These are phyloP conservation scores for Stachybotrys elegans DNA, from an alignment of 2,329 filamentous ascomycete species.

Conservation along the genomic window DNA sequence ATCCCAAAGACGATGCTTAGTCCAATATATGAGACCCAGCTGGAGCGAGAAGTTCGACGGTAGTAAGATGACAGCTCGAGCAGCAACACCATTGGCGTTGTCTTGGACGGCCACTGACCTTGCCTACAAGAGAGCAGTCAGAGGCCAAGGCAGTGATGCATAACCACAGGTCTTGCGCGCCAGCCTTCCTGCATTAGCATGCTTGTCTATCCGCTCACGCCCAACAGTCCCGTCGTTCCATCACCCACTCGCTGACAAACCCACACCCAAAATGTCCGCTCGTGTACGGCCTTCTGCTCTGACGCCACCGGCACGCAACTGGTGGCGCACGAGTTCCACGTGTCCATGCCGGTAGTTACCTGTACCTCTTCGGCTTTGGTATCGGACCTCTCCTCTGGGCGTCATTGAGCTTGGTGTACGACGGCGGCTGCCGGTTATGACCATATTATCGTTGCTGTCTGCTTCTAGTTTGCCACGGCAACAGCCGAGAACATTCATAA, in stretches of 20 bases:
- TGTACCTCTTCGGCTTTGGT: constrained; percentile 39
- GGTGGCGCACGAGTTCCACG: constrained; percentile 42
- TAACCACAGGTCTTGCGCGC: too few relatives aligned
- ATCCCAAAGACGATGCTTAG: too few relatives aligned
- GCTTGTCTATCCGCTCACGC: too few relatives aligned
- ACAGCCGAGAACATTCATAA: constrained; percentile 62
- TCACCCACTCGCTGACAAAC: constrained; percentile 36
- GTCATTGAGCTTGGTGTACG: constrained; percentile 56
- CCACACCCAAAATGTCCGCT: constrained; percentile 40
- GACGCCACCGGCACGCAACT: constrained; percentile 55
- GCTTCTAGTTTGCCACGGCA: constrained; percentile 62
- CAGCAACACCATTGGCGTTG: too few relatives aligned
- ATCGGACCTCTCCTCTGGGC: constrained; percentile 60
- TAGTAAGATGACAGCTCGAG: too few relatives aligned
- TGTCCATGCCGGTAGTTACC: constrained; percentile 35
- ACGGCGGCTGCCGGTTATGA: constrained; percentile 49
- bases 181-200: too few relatives aligned
- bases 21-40: too few relatives aligned
- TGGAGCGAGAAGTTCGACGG: too few relatives aligned
- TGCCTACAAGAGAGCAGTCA: too few relatives aligned
- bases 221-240: constrained; percentile 34
- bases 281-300: constrained; percentile 46
- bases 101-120: too few relatives aligned
- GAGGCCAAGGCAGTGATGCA: too few relatives aligned
- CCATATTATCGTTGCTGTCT: constrained; percentile 58